Evolutionary conservation across 257 asterid species (phyloP).

Genomic region (Nicotiana obtusifolia): DNA sequence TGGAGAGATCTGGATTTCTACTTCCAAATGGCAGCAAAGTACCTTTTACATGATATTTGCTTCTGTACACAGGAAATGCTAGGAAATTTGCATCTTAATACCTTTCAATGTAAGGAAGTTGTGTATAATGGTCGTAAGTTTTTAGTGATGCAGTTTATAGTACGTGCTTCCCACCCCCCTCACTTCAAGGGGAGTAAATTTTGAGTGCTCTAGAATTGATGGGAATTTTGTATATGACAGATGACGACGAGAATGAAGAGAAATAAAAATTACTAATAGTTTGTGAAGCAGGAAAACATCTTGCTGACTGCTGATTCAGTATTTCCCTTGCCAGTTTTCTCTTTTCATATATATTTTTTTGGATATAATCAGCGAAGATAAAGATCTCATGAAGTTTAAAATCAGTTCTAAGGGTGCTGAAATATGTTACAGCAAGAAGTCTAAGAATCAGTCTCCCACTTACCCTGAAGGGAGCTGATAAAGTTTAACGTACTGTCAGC

Average conservation of each 20-base stretch:
- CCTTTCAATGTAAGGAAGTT: constrained; percentile 20
- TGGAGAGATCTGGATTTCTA: background rate
- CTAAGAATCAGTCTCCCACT: too few species aligned
- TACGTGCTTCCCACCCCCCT: background rate
- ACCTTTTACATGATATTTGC: constrained; percentile 13
- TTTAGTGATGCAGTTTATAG: background rate
- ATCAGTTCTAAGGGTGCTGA: too few species aligned
- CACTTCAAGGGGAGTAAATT: constrained; percentile 4
- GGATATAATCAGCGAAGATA: too few species aligned
- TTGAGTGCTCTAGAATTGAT: constrained; percentile 5
- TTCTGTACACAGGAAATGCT: constrained; percentile 29
- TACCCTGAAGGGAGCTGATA: too few species aligned
- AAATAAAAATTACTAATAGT: background rate
- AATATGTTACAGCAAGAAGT: too few species aligned
- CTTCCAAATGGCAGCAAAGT: background rate
- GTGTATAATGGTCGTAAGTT: constrained; percentile 28
- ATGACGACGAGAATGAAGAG: background rate
- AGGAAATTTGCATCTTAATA: constrained; percentile 20
- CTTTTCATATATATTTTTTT: too few species aligned
- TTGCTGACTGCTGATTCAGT: background rate
- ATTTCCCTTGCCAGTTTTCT: too few species aligned
- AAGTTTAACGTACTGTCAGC: too few species aligned
- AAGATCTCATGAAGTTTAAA: too few species aligned
- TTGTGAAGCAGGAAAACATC: background rate
- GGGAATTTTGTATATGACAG: background rate